Base-by-base conservation (phyloP, 1,284 basidiomycete genomes). In the Sanghuangporus baumii region DNA sequence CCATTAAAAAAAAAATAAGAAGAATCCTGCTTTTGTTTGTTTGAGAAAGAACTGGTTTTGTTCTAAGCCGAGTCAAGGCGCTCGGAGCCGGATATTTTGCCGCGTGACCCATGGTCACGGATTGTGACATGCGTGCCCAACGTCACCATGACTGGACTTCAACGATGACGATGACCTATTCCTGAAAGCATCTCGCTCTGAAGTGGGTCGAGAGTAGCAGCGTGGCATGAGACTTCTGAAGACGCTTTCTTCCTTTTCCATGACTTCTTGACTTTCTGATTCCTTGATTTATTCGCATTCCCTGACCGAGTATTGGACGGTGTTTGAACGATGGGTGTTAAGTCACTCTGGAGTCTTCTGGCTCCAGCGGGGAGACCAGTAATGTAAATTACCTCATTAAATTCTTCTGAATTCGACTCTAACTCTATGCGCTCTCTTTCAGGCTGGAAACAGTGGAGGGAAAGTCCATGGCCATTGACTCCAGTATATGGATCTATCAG, bases 401-500 rank as follows among this genome's bases (percentile, higher is more conserved):
- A 18, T 36, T 12, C 18, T 5, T 54, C 31, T 34, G 52, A 11
- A 36, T 14, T 36, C 16, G 16, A 7, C 1, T 12, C 16, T 37
- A 8, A n/a, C 11, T 14, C 6, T 11, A n/a, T 18, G 14, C 11
- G 31, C 14, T 23, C 12, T 23, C 52, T 14, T 37, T 6, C 72
- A 95, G 93, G 73, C 80, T 97, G 60, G 95, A 98, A 76, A 94
- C 90, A 1, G 83, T 96, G 74, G 94, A 95, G 71, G 93, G 93
- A 31, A 95, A 94, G 73, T 78, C 86, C 3, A 85, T 98, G 76
- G 95, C 95, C 0, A 98, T 99, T 67, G 97, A 99, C 77, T 98
- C 95, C 2, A 98, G 94, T 67, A 98, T 99, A 68, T 99, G 97
- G 97, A 89, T 99, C 65, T 99, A 99, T 71, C 90, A 98, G 76